Evolutionary conservation across 352 stramenopile species (phyloP).

Genomic region (Phytophthora idaei): DNA sequence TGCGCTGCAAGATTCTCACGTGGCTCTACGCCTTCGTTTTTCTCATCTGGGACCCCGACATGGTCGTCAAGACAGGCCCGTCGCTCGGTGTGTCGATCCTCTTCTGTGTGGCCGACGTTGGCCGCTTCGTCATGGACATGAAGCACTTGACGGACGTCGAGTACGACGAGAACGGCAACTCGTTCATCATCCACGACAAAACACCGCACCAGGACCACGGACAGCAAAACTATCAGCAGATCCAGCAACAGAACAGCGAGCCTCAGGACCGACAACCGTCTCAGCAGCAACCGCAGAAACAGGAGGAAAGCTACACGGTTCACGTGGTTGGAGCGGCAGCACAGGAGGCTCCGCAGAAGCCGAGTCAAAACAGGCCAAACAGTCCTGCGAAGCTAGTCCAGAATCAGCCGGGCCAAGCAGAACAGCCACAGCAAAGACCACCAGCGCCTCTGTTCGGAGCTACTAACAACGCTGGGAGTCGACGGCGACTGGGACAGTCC

Average conservation of each 20-base stretch:
- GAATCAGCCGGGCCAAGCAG: conserved; percentile 4
- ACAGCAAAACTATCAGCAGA: conserved; percentile 8
- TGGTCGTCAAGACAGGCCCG: conserved; percentile 72
- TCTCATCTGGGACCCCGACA: conserved; percentile 75
- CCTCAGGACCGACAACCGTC: conserved; percentile 3
- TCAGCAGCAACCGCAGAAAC: conserved; percentile 12
- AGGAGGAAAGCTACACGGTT: conserved; percentile 34
- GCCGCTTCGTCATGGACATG: conserved; percentile 80
- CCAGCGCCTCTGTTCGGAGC: conserved; percentile 19
- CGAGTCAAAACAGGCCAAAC: conserved; percentile 21
- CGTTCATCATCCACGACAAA: conserved; percentile 35
- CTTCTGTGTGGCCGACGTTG: conserved; percentile 71
- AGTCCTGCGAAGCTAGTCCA: conserved; percentile 2
- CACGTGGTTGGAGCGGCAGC: conserved; percentile 19
- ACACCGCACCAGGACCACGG: conserved; percentile 7
- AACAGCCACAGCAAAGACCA: conserved; percentile 13
- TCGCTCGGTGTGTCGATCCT: conserved; percentile 71
- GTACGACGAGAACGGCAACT: conserved; percentile 61
- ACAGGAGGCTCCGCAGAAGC: conserved; percentile 10
- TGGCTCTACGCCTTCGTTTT: conserved; percentile 67
- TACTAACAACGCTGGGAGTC: conserved; percentile 27
- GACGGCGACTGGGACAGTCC: conserved; percentile 14
- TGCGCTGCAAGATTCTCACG: conserved; percentile 70
- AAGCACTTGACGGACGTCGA: conserved; percentile 68
- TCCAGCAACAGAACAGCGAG: conserved; percentile 2